Evolutionary conservation across 192 early-diverging fungal species (phyloP), one percentile per base, ranked within the genome.

Genomic region (Coemansia sp.): DNA sequence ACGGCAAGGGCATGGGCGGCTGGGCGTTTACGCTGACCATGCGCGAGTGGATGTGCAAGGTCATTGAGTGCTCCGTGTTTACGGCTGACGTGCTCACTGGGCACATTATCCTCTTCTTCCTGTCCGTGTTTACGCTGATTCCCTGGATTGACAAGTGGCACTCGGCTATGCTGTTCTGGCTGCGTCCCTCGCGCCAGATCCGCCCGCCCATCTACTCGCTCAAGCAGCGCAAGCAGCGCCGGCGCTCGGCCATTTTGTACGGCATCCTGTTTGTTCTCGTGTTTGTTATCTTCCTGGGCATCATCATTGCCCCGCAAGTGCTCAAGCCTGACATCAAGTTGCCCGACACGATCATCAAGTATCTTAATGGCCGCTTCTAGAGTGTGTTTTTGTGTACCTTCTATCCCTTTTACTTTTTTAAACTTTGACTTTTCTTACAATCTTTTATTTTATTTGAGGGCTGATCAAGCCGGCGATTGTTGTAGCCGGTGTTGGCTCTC

Each of bases 1-100:
- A 90, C 38, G 88, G 89, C 34, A 86, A 87, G 65, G 89, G 87
- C 42, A 80, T 92, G 74, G 89, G 91, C 59, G 65, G 83, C 76
- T 61, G 74, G 82, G 86, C 86, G 26, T 77, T 92, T 39, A 87
- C 87, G 21, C 88, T 90, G 71, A 89, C 90, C 6, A 69, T 90
- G 72, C 89, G 93, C 42, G 93, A 94, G 73, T 92, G 82, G 67
- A 41, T 91, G 41, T 91, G 91, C 84, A 94, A 94, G 84, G 86
- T 90, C 52, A 86, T 93, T 37, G 93, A 94, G 77, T 90, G 90
- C 90, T 85, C 85, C 6, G 79, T 89, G 64, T 94, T 92, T 78
- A 76, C 93, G 3, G 85, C 86, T 13, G 92, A 93, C 55, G 90
- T 94, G 77, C 73, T 93, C 16, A 75, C 91, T 26, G 89, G 91